Percentiles rank a stretch among this genome's conserved stretches.
Evolutionary conservation across 208 protist species (phyloP).

Genomic region (Leishmania mexicana): DNA sequence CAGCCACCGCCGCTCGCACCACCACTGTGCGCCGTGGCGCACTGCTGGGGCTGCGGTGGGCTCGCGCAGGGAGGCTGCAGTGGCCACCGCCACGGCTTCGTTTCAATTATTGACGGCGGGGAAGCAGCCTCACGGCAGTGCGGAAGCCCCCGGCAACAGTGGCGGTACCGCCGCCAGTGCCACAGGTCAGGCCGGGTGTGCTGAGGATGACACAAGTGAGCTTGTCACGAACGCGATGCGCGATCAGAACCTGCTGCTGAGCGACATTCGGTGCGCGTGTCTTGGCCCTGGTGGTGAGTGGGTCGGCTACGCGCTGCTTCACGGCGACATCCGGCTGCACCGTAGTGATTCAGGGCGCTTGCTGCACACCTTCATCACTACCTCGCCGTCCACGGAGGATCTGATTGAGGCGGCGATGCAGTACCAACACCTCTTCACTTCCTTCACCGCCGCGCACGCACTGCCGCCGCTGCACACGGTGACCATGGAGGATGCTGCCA

Average conservation of each 20-base stretch:
- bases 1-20: background rate
- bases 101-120: slow-evolving; percentile 5
- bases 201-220: slow-evolving; percentile 1
- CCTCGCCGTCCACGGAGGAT: slow-evolving; percentile 58
- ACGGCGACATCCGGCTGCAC: slow-evolving; percentile 78
- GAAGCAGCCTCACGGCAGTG: slow-evolving; percentile 4
- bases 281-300: slow-evolving; percentile 54
- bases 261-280: slow-evolving; percentile 63
- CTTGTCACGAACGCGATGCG: slow-evolving; percentile 19
- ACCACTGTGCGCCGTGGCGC: background rate
- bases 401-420: slow-evolving; percentile 63
- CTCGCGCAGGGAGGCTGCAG: background rate
- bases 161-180: background rate
- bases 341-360: slow-evolving; percentile 70
- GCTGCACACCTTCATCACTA: slow-evolving; percentile 74
- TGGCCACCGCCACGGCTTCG: background rate
- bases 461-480: background rate
- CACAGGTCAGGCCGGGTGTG: background rate
- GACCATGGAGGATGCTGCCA: background rate
- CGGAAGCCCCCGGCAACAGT: background rate
- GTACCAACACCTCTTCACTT: slow-evolving; percentile 53
- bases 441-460: background rate
- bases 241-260: slow-evolving; percentile 25
- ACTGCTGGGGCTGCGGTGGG: background rate
- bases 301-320: slow-evolving; percentile 71